Evolutionary conservation across 78 protist species (phyloP), one percentile per base, ranked within the genome.

Genomic region (Dictyostelium discoideum): DNA sequence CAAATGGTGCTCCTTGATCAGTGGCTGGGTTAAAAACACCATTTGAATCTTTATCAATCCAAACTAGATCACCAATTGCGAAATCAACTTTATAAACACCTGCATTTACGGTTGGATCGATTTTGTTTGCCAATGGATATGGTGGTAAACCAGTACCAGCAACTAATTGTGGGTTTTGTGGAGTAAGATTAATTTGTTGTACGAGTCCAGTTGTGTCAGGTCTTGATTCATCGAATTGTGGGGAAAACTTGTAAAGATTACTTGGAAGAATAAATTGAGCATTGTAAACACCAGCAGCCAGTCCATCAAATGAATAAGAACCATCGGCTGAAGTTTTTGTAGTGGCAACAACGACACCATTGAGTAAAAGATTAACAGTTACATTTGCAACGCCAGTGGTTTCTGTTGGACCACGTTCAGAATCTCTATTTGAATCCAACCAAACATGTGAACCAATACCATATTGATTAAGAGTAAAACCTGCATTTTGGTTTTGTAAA

Each of bases 361-460:
- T 79, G 67, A 11, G 6, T 20, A 13, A 79, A 16, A 85, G n/a
- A 16, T 63, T 57, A 26, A 69, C 65, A 6, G 63, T 79, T 2
- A 87, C 86, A 57, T 57, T 87, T 3, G 37, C 83, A 72, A 39
- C 14, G 40, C 77, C 85, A 8, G 24, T 65, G 18, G 69, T 20
- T 86, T 86, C 92, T 29, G 50, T 50, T 26, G 9, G 24, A 37
- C 57, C 65, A 14, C 57, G 63, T 9, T 48, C 57, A 13, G 84
- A 77, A 24, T 86, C 50, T 39, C 85, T 46, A 46, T 86, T 77
- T 24, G 37, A 14, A 44, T 86, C 92, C 9, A 57, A 8, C 92
- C 92, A 86, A 18, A 86, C 92, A 16, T 24, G 29, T 3, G 50
- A 24, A 32, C 92, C 92, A 65, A 86, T 86, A 63, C 82, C 92